A percentile compares a stretch with the other conserved stretches of the same genome.
Evolutionary conservation across 208 protist species (phyloP).

Genomic region (Trypanosoma scelopori): DNA sequence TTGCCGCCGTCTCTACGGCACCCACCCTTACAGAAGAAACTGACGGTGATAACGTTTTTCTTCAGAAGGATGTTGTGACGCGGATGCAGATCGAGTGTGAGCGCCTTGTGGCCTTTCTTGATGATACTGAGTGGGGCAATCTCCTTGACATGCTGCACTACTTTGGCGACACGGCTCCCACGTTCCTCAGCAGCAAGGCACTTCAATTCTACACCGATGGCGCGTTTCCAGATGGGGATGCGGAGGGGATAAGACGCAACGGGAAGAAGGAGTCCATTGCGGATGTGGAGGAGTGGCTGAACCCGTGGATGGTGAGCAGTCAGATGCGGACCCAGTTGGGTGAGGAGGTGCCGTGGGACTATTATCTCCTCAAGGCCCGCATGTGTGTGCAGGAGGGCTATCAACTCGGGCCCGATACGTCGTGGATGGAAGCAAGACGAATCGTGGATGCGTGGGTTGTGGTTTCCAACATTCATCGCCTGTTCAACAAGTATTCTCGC

Average conservation of each 20-base stretch:
- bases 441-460: slow-evolving; percentile 38
- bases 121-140: slow-evolving; percentile 41
- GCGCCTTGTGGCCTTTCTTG: slow-evolving; percentile 64
- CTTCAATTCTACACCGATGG: slow-evolving; percentile 29
- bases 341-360: slow-evolving; percentile 77
- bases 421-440: slow-evolving; percentile 36
- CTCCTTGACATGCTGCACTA: slow-evolving; percentile 38
- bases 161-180: slow-evolving; percentile 28
- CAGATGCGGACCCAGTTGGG: slow-evolving; percentile 30
- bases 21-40: slow-evolving; percentile 40
- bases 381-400: slow-evolving; percentile 22
- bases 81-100: slow-evolving; percentile 74
- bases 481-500: slow-evolving; percentile 30
- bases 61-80: slow-evolving; percentile 48
- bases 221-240: neutral
- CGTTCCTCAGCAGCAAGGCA: slow-evolving; percentile 46
- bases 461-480: slow-evolving; percentile 37
- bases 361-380: slow-evolving; percentile 65
- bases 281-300: slow-evolving; percentile 56
- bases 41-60: slow-evolving; percentile 33
- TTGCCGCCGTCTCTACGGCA: slow-evolving; percentile 49
- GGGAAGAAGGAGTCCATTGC: slow-evolving; percentile 34
- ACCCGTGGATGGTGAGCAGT: slow-evolving; percentile 39
- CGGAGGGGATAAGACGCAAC: neutral
- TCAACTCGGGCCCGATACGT: slow-evolving; percentile 22